Conservation (phyloP, 176 grass and related monocot genomes). For the Typha latifolia region DNA sequence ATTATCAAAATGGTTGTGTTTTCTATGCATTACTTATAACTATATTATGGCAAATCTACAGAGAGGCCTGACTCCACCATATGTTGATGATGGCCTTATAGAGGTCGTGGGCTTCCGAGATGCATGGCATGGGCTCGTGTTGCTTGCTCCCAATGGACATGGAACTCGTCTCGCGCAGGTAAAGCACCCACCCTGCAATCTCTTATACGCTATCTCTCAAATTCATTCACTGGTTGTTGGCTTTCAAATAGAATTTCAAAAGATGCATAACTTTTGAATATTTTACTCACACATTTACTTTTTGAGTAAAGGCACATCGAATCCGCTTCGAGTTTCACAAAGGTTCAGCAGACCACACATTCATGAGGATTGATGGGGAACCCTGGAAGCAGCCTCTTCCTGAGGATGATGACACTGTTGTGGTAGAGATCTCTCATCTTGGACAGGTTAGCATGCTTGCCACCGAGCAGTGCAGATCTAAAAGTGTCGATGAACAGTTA, state of each 20-base stretch:
- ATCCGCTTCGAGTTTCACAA: conserved; percentile 78
- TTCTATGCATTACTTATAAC: conserved; percentile 1
- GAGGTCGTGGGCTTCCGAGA: conserved; percentile 91
- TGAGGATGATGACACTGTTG: conserved; percentile 39
- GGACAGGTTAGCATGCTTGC: conserved; percentile 81
- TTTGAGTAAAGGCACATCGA: conserved; percentile 32
- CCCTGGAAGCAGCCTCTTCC: conserved; percentile 94
- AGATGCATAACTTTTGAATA: too few relatives aligned
- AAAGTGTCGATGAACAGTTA: conserved; percentile 30
- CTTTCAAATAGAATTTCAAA: too few relatives aligned
- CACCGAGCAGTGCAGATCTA: conserved; percentile 45
- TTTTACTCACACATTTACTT: not conserved
- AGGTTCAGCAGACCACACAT: conserved; percentile 45
- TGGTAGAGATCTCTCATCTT: conserved; percentile 69
- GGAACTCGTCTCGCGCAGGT: conserved; percentile 82
- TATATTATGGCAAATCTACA: conserved; percentile 19
- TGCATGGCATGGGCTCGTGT: conserved; percentile 79
- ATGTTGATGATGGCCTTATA: conserved; percentile 61
- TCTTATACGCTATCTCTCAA: not conserved
- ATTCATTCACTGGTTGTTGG: too few relatives aligned
- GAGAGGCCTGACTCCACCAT: conserved; percentile 60
- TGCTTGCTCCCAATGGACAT: conserved; percentile 81
- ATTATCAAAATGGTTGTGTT: not conserved
- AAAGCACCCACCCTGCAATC: not conserved
- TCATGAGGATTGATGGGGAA: conserved; percentile 87